A percentile compares a stretch with the other conserved stretches of the same genome.
phyloP scores from a whole-genome alignment of 2,329 filamentous ascomycete species.

The Neopestalotiopsis clavispora region DNA sequence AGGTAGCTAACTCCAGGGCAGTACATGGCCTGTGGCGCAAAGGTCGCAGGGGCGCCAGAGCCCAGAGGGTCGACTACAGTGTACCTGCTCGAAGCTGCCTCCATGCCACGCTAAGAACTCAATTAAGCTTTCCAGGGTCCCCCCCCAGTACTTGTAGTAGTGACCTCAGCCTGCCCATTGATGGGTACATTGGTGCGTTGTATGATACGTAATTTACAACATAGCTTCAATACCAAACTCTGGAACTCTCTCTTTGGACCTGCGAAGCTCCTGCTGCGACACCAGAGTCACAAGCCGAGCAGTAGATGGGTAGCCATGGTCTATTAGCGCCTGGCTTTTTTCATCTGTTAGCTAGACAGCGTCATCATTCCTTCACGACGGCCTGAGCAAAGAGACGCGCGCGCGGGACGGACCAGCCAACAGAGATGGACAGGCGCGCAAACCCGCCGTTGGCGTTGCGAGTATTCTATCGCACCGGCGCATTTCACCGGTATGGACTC shows the following conservation, averaged over 20 bases:
- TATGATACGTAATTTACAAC: background rate
- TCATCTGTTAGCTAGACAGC: background rate
- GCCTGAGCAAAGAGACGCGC: background rate
- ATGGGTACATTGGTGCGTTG: background rate
- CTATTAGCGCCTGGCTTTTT: background rate
- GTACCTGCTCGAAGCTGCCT: background rate
- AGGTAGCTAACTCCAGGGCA: background rate
- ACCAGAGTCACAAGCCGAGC: background rate
- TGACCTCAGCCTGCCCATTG: background rate
- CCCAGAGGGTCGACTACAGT: background rate
- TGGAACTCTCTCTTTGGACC: background rate
- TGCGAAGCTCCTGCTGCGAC: background rate
- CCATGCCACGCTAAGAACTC: background rate
- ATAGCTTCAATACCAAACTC: background rate
- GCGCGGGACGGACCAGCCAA: background rate
- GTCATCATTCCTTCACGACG: background rate
- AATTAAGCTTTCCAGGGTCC: slow-evolving; percentile 16
- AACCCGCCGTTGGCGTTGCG: slow-evolving; percentile 84
- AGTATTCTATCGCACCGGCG: slow-evolving; percentile 78
- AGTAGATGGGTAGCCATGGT: background rate
- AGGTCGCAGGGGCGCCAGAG: background rate
- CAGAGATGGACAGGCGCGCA: slow-evolving; percentile 51
- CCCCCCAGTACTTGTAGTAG: background rate
- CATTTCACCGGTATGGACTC: slow-evolving; percentile 67
- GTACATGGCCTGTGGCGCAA: background rate